Conservation (phyloP, 2,329 filamentous ascomycete genomes). For the Pyricularia sp. region DNA sequence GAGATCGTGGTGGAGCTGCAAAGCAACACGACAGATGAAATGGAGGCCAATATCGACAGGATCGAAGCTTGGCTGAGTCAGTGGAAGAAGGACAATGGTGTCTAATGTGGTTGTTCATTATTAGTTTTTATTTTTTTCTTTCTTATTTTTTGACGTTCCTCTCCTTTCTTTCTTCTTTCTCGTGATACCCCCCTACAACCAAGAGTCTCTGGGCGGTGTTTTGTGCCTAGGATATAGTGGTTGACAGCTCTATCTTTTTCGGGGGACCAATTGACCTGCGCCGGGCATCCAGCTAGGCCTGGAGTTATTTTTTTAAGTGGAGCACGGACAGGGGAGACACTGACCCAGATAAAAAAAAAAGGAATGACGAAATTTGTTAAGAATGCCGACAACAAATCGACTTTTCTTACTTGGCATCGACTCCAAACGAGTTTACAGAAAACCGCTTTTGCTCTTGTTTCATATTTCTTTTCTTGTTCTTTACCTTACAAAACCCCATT, state of each 20-base stretch:
- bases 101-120: not conserved
- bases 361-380: not conserved
- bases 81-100: slow-evolving; percentile 62
- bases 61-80: slow-evolving; percentile 73
- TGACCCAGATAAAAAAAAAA: not conserved
- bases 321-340: not conserved
- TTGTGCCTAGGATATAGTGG: not conserved
- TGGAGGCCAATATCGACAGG: slow-evolving; percentile 80
- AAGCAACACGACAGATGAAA: slow-evolving; percentile 74
- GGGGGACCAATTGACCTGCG: not conserved
- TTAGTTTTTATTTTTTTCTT: not conserved
- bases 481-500: too few species aligned
- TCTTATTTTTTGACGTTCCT: too few species aligned
- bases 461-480: too few species aligned
- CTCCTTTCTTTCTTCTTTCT: not conserved
- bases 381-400: not conserved
- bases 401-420: not conserved
- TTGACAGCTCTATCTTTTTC: too few species aligned
- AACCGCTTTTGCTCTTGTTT: not conserved
- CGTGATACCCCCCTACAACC: not conserved
- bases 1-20: slow-evolving; percentile 82
- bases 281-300: not conserved
- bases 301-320: not conserved
- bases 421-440: not conserved
- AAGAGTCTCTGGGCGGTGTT: not conserved